Base-by-base conservation (phyloP, 2,329 filamentous ascomycete genomes). In the Huntiella savannae region DNA sequence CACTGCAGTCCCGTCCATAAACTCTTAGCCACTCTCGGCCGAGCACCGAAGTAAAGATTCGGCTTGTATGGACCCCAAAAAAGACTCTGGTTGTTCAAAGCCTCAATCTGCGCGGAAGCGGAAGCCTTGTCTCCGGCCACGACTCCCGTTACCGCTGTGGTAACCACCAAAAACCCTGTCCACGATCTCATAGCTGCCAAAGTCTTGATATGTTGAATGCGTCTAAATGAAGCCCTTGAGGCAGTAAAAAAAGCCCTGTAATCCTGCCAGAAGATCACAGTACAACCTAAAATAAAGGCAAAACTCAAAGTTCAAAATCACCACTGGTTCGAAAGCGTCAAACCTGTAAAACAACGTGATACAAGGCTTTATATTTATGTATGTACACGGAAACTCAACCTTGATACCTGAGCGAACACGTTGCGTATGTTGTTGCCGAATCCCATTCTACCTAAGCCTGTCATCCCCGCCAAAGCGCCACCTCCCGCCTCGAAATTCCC, bases 21-120 rank as follows among this genome's bases (percentile, higher is more conserved):
- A 55, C 83, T 87, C 58, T 87, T 77, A 0, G 87, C 81, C 43
- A 88, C 69, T 49, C 86, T 73, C 40, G 88, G 84, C 15, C 84
- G 73, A 33, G 94, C 74, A 2, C 88, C 88, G 66, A 96, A 96
- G 63, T 95, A 96, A 39, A 96, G 63, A 57, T 95, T 95, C 0
- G 88, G 82, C 54, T 84, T 76, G 64, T 96, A 98, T 1, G 91
- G 85, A 0, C 91, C 91, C 91, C 91, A 98, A 66, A 96, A 70
- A 55, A 98, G 69, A 57, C 81, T 88, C 57, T 92, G 73, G 61
- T 96, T 94, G 57, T 74, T 75, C 51, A 67, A 42, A 4, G 48
- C 48, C 41, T 50, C 44, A 36, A 50, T 50, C 36, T 50, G 45
- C 34, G 32, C 36, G 5, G 48, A 47, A 8, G 45, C 16, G 7